Conservation (phyloP, 345 rosid species). For the Sapria himalayana region DNA sequence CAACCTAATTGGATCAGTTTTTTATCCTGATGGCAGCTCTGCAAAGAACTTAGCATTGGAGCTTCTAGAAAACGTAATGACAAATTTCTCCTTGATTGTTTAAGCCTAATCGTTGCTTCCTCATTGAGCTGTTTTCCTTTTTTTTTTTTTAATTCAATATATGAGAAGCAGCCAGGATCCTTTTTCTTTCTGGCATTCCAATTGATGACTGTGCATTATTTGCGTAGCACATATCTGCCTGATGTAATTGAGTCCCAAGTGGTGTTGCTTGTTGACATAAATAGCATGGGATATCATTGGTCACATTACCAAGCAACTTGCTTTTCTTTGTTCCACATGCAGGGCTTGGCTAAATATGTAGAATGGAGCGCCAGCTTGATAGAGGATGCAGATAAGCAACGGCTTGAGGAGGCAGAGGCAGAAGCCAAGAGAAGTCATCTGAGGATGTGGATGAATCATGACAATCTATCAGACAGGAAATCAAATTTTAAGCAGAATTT, state of each 20-base stretch:
- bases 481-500: slow-evolving; percentile 85
- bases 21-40: slow-evolving; percentile 71
- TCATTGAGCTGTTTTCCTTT: not conserved
- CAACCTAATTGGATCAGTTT: slow-evolving; percentile 84
- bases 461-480: slow-evolving; percentile 69
- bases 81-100: too few species aligned
- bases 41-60: slow-evolving; percentile 81
- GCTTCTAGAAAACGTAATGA: slow-evolving; percentile 81
- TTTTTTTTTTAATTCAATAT: too few species aligned
- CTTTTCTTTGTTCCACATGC: slow-evolving; percentile 3
- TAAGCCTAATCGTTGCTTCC: too few species aligned
- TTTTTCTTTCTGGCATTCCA: too few species aligned
- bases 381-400: slow-evolving; percentile 78
- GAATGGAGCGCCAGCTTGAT: slow-evolving; percentile 98
- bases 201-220: too few species aligned
- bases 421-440: slow-evolving; percentile 63
- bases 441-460: slow-evolving; percentile 78
- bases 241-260: too few species aligned
- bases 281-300: too few species aligned
- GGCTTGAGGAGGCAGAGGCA: slow-evolving; percentile 67
- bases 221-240: too few species aligned
- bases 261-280: too few species aligned
- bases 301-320: too few species aligned
- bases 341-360: slow-evolving; percentile 93
- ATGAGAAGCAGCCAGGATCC: too few species aligned